Conservation (phyloP, 345 rosid species). For the Cardamine resedifolia region DNA sequence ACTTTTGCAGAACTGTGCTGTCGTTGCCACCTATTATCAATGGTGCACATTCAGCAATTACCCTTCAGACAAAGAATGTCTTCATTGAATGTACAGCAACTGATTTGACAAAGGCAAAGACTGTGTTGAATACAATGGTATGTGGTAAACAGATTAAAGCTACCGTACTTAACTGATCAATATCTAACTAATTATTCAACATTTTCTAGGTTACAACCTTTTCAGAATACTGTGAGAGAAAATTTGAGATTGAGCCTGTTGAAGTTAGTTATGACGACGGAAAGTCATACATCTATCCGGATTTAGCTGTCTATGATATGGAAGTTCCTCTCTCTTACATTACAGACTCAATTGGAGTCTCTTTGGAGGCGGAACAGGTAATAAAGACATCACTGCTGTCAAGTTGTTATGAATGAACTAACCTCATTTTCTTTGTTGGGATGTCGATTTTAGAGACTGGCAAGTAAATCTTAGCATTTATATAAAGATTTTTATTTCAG, state of each 20-base stretch:
- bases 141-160: constrained; percentile 19
- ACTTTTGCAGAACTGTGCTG: constrained; percentile 70
- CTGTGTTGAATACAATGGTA: constrained; percentile 92
- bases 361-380: constrained; percentile 79
- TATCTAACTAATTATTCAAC: constrained; percentile 12
- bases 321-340: constrained; percentile 84
- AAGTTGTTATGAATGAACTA: constrained; percentile 5
- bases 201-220: constrained; percentile 68
- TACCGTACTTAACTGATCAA: constrained; percentile 3
- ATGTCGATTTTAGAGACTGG: neutral
- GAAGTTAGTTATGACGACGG: constrained; percentile 70
- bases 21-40: constrained; percentile 94
- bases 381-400: neutral
- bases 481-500: neutral
- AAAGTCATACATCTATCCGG: constrained; percentile 65
- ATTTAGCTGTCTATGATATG: constrained; percentile 71
- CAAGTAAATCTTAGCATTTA: neutral
- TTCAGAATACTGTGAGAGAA: constrained; percentile 68
- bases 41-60: constrained; percentile 93
- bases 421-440: neutral
- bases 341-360: constrained; percentile 65
- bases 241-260: constrained; percentile 91
- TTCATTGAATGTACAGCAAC: constrained; percentile 95
- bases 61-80: constrained; percentile 86
- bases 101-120: constrained; percentile 90